A percentile compares a stretch with the other conserved stretches of the same genome.
Conservation (phyloP, 352 stramenopile genomes). For the Plasmopara muralis region DNA sequence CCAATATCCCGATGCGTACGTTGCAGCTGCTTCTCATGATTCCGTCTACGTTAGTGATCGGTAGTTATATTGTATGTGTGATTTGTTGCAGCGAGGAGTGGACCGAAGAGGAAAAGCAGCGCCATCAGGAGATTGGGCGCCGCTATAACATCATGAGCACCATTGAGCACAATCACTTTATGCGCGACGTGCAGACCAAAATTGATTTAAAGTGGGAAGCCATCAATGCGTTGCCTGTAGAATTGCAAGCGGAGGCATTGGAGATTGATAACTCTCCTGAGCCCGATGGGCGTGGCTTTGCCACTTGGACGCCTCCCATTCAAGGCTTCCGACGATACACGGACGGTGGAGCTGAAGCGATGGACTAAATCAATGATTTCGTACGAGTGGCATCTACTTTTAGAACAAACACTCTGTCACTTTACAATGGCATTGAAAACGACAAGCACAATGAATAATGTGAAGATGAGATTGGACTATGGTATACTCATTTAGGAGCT, state of each 20-base stretch:
- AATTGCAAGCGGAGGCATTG: constrained; percentile 75
- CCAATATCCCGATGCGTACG: constrained; percentile 67
- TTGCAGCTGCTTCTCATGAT: neutral
- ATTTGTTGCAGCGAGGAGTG: constrained; percentile 47
- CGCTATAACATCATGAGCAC: constrained; percentile 75
- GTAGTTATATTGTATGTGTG: no score
- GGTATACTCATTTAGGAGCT: constrained; percentile 9
- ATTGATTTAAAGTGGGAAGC: constrained; percentile 89
- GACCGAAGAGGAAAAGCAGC: constrained; percentile 72
- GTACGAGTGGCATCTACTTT: neutral
- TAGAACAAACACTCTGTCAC: neutral
- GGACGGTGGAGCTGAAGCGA: constrained; percentile 37
- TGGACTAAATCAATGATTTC: constrained; percentile 8
- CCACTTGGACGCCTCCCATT: constrained; percentile 85
- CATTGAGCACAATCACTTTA: constrained; percentile 84
- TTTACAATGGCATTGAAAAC: constrained; percentile 5
- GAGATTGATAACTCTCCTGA: constrained; percentile 55
- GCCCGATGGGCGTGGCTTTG: constrained; percentile 63
- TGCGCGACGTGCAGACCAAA: constrained; percentile 87
- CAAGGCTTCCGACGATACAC: constrained; percentile 81
- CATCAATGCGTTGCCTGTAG: constrained; percentile 77
- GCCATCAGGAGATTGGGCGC: constrained; percentile 72
- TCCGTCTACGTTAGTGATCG: no score
- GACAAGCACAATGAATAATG: constrained; percentile 18
- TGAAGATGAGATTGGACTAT: constrained; percentile 7